phyloP scores from a whole-genome alignment of 78 protist genomes.

The Fonticula alba region DNA sequence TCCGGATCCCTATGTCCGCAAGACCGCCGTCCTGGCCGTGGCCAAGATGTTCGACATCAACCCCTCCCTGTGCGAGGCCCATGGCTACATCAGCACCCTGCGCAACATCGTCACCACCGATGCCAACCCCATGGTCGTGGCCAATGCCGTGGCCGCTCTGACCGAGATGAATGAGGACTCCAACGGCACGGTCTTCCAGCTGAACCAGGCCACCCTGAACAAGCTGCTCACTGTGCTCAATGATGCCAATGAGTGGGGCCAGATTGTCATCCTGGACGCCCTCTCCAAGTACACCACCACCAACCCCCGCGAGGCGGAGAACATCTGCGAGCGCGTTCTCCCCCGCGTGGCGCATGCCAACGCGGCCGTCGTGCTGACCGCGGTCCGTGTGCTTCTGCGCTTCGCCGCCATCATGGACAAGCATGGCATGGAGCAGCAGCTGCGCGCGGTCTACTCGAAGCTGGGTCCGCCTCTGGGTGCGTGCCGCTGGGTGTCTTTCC shows the following conservation, averaged over 20 bases:
- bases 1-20: conserved; percentile 90
- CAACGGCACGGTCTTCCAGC: conserved; percentile 16
- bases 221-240: conserved; percentile 77
- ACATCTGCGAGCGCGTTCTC: conserved; percentile 79
- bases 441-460: conserved; percentile 22
- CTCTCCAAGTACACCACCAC: conserved; percentile 52
- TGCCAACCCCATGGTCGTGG: conserved; percentile 93
- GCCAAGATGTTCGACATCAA: conserved; percentile 87
- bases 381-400: conserved; percentile 66
- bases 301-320: conserved; percentile 46
- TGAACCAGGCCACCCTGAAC: conserved; percentile 29
- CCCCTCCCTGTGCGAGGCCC: conserved; percentile 65
- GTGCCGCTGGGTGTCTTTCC: too few relatives aligned
- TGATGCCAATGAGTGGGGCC: conserved; percentile 96
- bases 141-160: conserved; percentile 90
- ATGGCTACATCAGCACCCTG: conserved; percentile 79
- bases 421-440: conserved; percentile 7
- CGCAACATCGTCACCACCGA: conserved; percentile 71
- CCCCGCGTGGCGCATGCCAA: conserved; percentile 93
- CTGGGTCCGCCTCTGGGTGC: conserved; percentile 68
- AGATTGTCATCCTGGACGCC: conserved; percentile 84
- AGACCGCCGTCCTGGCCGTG: conserved; percentile 94
- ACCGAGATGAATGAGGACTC: conserved; percentile 65
- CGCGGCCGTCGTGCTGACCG: conserved; percentile 86
- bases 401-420: conserved; percentile 31